Conservation (phyloP, 208 protist species). For the Trypanosoma boissoni region DNA sequence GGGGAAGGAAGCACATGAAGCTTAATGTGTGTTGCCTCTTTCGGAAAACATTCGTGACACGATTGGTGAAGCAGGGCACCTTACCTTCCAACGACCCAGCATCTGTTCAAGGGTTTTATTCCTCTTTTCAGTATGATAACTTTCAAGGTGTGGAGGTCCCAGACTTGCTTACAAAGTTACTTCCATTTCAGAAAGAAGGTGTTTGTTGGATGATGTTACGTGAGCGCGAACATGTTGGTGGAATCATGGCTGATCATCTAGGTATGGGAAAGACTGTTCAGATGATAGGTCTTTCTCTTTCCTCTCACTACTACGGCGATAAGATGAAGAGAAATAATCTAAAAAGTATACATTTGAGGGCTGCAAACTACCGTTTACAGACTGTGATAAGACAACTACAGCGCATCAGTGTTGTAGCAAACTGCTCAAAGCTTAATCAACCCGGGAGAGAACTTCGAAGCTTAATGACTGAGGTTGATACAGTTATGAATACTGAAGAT, state of each 20-base stretch:
- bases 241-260: conserved; percentile 91
- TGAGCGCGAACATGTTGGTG: conserved; percentile 70
- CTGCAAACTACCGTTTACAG: conserved; percentile 55
- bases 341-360: conserved; percentile 29
- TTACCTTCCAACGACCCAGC: conserved; percentile 43
- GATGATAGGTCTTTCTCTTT: conserved; percentile 88
- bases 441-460: conserved; percentile 55
- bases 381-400: conserved; percentile 84
- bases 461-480: conserved; percentile 43
- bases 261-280: conserved; percentile 92
- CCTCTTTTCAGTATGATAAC: conserved; percentile 71
- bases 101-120: conserved; percentile 78
- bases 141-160: conserved; percentile 63
- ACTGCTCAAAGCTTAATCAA: conserved; percentile 80
- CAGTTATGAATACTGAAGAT: conserved; percentile 16
- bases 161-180: conserved; percentile 52
- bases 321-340: conserved; percentile 26
- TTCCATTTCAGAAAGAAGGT: conserved; percentile 90
- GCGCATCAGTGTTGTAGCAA: conserved; percentile 75
- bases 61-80: conserved; percentile 40
- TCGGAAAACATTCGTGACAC: conserved; percentile 13
- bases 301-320: conserved; percentile 59
- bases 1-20: background rate
- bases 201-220: conserved; percentile 88
- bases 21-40: conserved; percentile 25